Conservation (phyloP, 2,329 filamentous ascomycete species). For the Cladophialophora bantiana region DNA sequence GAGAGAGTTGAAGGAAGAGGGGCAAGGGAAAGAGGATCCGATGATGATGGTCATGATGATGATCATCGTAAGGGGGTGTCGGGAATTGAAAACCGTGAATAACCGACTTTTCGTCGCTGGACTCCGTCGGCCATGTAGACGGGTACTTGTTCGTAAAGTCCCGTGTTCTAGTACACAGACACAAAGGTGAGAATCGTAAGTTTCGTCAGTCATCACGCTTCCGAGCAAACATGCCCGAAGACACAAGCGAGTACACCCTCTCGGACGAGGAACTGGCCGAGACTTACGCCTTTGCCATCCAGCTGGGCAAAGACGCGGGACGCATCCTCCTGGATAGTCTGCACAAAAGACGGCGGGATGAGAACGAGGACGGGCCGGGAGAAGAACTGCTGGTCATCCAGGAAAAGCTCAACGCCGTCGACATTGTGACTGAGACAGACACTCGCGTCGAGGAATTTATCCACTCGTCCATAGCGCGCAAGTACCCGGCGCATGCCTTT, state of each 20-base stretch:
- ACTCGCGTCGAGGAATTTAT: constrained; percentile 77
- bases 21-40: too few relatives aligned
- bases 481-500: constrained; percentile 75
- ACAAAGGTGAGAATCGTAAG: too few relatives aligned
- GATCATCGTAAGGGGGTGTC: too few relatives aligned
- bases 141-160: too few relatives aligned
- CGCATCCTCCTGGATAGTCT: constrained; percentile 70
- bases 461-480: constrained; percentile 62
- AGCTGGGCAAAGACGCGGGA: constrained; percentile 74
- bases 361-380: constrained; percentile 42
- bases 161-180: too few relatives aligned
- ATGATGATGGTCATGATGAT: too few relatives aligned
- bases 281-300: constrained; percentile 73
- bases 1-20: too few relatives aligned
- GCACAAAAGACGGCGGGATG: constrained; percentile 58
- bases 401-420: constrained; percentile 78
- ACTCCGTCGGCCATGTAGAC: too few relatives aligned
- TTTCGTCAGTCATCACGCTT: too few relatives aligned
- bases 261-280: constrained; percentile 61
- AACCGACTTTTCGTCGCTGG: too few relatives aligned
- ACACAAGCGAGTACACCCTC: constrained; percentile 5
- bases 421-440: constrained; percentile 79
- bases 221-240: background rate
- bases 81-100: too few relatives aligned
- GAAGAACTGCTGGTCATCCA: constrained; percentile 52